phyloP scores from a whole-genome alignment of 768 basidiomycete genomes.

The Kwoniella europaea region DNA sequence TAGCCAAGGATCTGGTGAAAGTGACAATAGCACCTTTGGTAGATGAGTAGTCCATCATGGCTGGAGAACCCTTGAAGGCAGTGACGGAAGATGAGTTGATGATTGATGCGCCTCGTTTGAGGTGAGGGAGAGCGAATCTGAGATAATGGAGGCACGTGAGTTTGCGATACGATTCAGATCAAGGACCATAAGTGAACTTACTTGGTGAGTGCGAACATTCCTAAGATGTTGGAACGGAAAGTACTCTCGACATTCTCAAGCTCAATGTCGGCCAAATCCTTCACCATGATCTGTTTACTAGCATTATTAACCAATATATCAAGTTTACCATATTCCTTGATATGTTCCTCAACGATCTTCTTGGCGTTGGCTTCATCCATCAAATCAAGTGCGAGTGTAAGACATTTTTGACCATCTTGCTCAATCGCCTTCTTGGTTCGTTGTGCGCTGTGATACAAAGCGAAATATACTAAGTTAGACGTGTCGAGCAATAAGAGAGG shows the following conservation, averaged over 20 bases:
- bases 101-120: slow-evolving; percentile 67
- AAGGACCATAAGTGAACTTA: no score
- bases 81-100: slow-evolving; percentile 71
- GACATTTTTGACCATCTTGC: slow-evolving; percentile 58
- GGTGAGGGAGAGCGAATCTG: slow-evolving; percentile 66
- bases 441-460: slow-evolving; percentile 56
- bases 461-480: neutral
- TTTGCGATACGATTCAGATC: neutral
- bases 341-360: slow-evolving; percentile 63
- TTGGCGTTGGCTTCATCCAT: slow-evolving; percentile 61
- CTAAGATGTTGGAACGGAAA: slow-evolving; percentile 67
- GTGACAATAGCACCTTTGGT: slow-evolving; percentile 69
- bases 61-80: slow-evolving; percentile 41
- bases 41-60: slow-evolving; percentile 63
- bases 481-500: neutral
- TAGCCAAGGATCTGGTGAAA: slow-evolving; percentile 66
- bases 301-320: slow-evolving; percentile 68
- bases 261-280: slow-evolving; percentile 63
- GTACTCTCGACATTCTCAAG: slow-evolving; percentile 65
- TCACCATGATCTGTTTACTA: slow-evolving; percentile 60
- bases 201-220: slow-evolving; percentile 67
- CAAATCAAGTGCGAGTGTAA: slow-evolving; percentile 60
- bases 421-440: slow-evolving; percentile 63
- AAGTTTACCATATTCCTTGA: slow-evolving; percentile 59
- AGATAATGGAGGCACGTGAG: neutral